Base-by-base conservation (phyloP, 768 basidiomycete species). In the Lyophyllum atratum region DNA sequence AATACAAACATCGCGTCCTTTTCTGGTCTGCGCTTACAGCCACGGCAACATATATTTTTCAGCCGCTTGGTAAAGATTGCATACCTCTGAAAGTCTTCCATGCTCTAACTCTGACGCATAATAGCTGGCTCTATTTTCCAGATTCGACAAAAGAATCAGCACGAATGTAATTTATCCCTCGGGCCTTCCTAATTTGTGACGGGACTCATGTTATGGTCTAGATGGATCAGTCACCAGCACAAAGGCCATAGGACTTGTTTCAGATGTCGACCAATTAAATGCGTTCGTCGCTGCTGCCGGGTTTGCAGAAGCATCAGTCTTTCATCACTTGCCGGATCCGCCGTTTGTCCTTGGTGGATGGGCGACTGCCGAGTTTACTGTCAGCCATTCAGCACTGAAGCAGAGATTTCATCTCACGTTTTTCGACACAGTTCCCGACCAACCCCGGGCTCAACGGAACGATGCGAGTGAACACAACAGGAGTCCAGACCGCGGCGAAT, bases 241-340 rank as follows among this genome's bases (percentile, higher is more conserved):
- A n/a, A 70, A 75, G 39, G 65, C 64, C 1, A 56, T 87, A 31
- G 81, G 78, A 7, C 77, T 85, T 21, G 70, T 73, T 8, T 77
- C 80, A 3, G 74, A 77, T 55, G 69, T 81, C 17, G 53, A 64
- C 19, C 66, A 78, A 8, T 63, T 88, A 46, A 80, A 79, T 42
- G 76, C 77, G 17, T 88, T 87, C 64, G 70, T 82, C 10, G 83
- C 86, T 25, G 83, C 86, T 8, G 79, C 84, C 8, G 87, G 87
- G 60, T 82, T 77, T 59, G 75, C 77, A 3, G 78, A 80, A 45
- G 76, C 78, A 17, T 74, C 78, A 6, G 76, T 76, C 4, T 67
- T 77, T 34, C 75, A 82, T 59, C 62, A 68, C 17, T 66, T 88
- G 6, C 63, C 71, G 5, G 84, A 86, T 55, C 88, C 88, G 1